Percentiles rank a stretch among this genome's conserved stretches.
phyloP scores from a whole-genome alignment of 768 basidiomycete species.

The Pleurotus ostreatus region DNA sequence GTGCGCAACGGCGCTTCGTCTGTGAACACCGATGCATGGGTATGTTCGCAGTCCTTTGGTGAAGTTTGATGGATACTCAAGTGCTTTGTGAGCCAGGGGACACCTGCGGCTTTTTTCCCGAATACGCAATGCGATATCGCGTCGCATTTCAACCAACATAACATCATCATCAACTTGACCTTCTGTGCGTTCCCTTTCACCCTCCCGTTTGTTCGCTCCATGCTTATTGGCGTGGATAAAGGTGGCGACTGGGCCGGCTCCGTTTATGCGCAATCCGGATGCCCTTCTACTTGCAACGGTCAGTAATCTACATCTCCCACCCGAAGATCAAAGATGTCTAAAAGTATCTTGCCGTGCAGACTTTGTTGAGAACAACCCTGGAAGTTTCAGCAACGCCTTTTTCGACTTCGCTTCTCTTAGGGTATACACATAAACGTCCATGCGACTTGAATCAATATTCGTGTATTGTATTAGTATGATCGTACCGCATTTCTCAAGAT shows the following conservation, averaged over 20 bases:
- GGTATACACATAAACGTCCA: slow-evolving; percentile 22
- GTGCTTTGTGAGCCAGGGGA: slow-evolving; percentile 34
- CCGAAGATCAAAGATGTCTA: not conserved
- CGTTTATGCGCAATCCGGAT: slow-evolving; percentile 41
- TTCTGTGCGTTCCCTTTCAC: slow-evolving; percentile 23
- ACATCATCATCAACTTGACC: slow-evolving; percentile 58
- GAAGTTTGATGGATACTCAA: not conserved
- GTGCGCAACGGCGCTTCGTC: slow-evolving; percentile 33
- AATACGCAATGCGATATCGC: slow-evolving; percentile 54
- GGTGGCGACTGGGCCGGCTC: slow-evolving; percentile 57
- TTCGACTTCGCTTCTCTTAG: slow-evolving; percentile 58
- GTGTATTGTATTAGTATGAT: too few relatives aligned
- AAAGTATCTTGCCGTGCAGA: slow-evolving; percentile 26
- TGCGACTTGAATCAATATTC: too few relatives aligned
- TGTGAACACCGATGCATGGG: slow-evolving; percentile 52
- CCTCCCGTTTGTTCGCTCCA: not conserved
- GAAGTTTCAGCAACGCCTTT: slow-evolving; percentile 55
- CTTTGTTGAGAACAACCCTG: slow-evolving; percentile 58
- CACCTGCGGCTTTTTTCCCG: slow-evolving; percentile 56
- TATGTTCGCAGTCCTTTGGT: slow-evolving; percentile 19
- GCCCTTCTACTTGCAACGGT: slow-evolving; percentile 51
- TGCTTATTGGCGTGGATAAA: slow-evolving; percentile 9
- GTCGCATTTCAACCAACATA: slow-evolving; percentile 49
- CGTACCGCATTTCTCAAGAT: too few relatives aligned
- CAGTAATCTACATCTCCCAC: slow-evolving; percentile 13